Base-by-base conservation (phyloP, 1,284 basidiomycete species). In the Microbotryum saponariae region DNA sequence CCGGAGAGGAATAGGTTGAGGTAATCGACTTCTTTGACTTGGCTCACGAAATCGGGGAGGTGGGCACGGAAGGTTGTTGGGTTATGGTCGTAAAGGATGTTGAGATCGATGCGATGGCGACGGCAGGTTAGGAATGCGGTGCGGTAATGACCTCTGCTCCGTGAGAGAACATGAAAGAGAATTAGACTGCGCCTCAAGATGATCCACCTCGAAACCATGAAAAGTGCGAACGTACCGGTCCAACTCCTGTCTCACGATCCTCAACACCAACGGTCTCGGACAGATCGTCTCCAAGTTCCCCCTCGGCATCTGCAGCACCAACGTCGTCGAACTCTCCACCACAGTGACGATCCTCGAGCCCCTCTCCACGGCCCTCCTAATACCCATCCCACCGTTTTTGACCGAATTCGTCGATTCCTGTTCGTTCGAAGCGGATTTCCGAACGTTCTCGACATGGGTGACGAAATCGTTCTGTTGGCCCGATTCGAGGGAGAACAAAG, bases 241-340 rank as follows among this genome's bases (percentile, higher is more conserved):
- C 14, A 93, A 79, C 72, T 91, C 87, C 54, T 82, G 78, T 58
- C 82, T 80, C 1, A 94, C 85, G 4, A 89, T 85, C 56, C 86
- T 82, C 76, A 97, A 84, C 4, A 97, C 92, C 64, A 99, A 78
- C 1, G 94, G 88, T 42, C 96, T 80, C 1, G 96, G 96, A 71
- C 87, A 90, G 60, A 98, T 86, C 0, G 91, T 97, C 78, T 99
- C 96, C 58, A 99, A 74, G 75, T 98, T 98, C 0, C 96, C 96
- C 68, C 96, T 79, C 0, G 94, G 96, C 92, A 98, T 98, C 78
- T 99, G 96, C 16, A 99, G 77, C 1, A 98, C 88, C 20, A 97
- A 76, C 67, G 82, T 86, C 89, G 96, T 97, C 9, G 83, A 79
- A 65, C 86, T 90, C 3, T 91, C 87, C 0, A 93, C 86, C 14